Conservation (phyloP, 164 flowering plant genomes). For the Santalum album region DNA sequence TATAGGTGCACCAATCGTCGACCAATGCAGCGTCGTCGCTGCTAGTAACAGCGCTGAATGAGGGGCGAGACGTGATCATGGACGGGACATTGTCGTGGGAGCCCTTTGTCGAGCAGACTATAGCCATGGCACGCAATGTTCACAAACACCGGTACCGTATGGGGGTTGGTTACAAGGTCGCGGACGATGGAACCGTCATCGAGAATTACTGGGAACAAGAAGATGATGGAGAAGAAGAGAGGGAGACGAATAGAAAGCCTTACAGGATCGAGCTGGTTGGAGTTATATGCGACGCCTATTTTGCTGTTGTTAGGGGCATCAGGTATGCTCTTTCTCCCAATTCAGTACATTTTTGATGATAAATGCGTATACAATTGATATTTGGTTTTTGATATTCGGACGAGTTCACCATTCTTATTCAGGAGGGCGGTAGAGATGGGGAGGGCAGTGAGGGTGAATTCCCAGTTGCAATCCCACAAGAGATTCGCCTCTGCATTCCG, state of each 20-base stretch:
- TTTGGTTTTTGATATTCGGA: no score
- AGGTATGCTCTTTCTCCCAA: constrained; percentile 54
- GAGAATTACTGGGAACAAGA: constrained; percentile 84
- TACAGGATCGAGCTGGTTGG: constrained; percentile 91
- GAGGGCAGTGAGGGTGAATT: constrained; percentile 89
- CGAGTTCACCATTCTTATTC: neutral
- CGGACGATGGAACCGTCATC: constrained; percentile 51
- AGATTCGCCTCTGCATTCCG: constrained; percentile 80
- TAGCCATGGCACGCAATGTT: constrained; percentile 78
- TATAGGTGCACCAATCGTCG: constrained; percentile 92
- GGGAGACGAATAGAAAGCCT: constrained; percentile 33
- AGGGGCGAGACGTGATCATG: constrained; percentile 94
- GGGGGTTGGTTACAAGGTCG: constrained; percentile 80
- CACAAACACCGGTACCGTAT: constrained; percentile 68
- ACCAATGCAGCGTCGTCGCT: constrained; percentile 90
- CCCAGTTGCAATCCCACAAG: constrained; percentile 85
- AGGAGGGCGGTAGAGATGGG: constrained; percentile 77
- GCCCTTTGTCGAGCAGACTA: constrained; percentile 80
- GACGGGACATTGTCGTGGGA: constrained; percentile 89
- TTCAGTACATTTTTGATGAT: no score
- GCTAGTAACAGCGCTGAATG: constrained; percentile 84
- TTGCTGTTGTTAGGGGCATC: constrained; percentile 88
- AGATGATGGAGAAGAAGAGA: constrained; percentile 28
- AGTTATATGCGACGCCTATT: constrained; percentile 80
- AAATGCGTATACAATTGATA: no score